phyloP scores from a whole-genome alignment of 331 rosid species.

The Cydonia oblonga region DNA sequence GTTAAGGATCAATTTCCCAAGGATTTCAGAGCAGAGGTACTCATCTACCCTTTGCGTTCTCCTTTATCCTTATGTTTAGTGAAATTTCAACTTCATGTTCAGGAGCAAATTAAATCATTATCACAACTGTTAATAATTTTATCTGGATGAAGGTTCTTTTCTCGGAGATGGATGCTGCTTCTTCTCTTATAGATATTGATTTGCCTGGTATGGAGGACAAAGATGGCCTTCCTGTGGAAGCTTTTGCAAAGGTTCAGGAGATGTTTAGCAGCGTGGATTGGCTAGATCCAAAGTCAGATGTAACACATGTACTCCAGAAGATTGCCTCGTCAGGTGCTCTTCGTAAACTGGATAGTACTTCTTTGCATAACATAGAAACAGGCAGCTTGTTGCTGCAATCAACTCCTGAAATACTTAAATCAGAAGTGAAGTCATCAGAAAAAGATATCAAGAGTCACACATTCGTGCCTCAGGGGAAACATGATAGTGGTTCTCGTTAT shows the following conservation, averaged over 20 bases:
- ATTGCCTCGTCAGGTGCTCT: conserved; percentile 46
- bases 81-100: conserved; percentile 13
- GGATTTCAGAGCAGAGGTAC: conserved; percentile 94
- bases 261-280: conserved; percentile 80
- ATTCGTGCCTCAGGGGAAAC: conserved; percentile 20
- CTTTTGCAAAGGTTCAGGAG: conserved; percentile 87
- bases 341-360: conserved; percentile 32
- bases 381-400: conserved; percentile 28
- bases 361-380: conserved; percentile 11
- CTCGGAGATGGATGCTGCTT: conserved; percentile 78
- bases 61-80: not conserved
- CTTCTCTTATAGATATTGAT: conserved; percentile 56
- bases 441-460: not conserved
- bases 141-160: conserved; percentile 66
- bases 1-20: conserved; percentile 65
- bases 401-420: conserved; percentile 17
- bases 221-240: conserved; percentile 87
- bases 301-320: conserved; percentile 51
- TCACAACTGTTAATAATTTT: not conserved
- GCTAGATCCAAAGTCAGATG: conserved; percentile 68
- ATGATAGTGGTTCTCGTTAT: conserved; percentile 26
- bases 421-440: conserved; percentile 17
- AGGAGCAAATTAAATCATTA: not conserved
- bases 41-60: conserved; percentile 7
- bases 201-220: conserved; percentile 67